Evolutionary conservation across 805 yeast species (phyloP).

Genomic region (Candida parachauliodes): DNA sequence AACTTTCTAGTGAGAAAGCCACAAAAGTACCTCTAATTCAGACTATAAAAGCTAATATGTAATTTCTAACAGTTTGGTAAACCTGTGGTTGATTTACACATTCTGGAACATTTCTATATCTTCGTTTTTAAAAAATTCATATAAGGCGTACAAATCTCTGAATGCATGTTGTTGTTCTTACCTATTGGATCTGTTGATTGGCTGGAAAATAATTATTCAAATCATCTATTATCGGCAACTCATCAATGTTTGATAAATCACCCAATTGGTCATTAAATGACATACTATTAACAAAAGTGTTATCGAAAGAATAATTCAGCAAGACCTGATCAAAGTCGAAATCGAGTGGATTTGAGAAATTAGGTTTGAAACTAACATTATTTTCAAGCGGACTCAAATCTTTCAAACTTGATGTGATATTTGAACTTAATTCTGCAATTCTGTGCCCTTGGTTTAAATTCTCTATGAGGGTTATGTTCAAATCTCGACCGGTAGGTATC

Average conservation of each 20-base stretch:
- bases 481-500: background rate
- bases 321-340: conserved; percentile 2
- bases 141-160: too few species aligned
- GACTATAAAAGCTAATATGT: too few species aligned
- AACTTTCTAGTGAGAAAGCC: too few species aligned
- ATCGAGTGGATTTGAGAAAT: background rate
- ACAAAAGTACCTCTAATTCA: too few species aligned
- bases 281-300: background rate
- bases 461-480: background rate
- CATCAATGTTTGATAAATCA: background rate
- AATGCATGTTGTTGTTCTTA: too few species aligned
- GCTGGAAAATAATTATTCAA: background rate
- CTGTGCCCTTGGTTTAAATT: background rate
- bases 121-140: too few species aligned
- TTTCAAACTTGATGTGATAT: too few species aligned
- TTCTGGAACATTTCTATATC: too few species aligned
- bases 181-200: too few species aligned
- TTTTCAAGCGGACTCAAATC: conserved; percentile 2
- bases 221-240: background rate
- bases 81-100: too few species aligned
- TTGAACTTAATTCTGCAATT: conserved; percentile 2
- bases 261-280: background rate
- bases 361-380: background rate
- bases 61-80: too few species aligned
- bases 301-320: conserved; percentile 1